Evolutionary conservation across 441 rosid species (phyloP), one percentile per base, ranked within the genome.

Genomic region (Macaranga tanarius): DNA sequence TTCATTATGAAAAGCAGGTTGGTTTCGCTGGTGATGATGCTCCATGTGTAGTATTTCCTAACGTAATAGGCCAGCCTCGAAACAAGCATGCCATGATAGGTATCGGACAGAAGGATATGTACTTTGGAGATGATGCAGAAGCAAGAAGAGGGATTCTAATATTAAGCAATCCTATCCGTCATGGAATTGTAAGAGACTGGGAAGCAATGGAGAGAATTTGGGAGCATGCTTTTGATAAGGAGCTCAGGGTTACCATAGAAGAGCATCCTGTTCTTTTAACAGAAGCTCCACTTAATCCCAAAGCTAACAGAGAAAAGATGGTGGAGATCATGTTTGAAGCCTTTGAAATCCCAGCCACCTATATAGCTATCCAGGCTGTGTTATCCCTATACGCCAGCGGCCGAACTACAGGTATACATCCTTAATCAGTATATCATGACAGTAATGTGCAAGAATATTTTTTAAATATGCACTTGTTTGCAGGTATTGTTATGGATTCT

Each of bases 311-410:
- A 52, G 69, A 75, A 22, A 69, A 75, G 58, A 75, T 62, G 73
- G 69, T 58, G 6, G 67, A 78, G 62, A 78, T 70, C 62, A 75
- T 75, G 74, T 67, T 75, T 28, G 73, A 79, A 73, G 66, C 60
- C 3, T 79, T 79, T 16, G 61, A 79, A 34, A 17, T 60, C 34
- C 79, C 79, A 0, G 70, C 77, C 13, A 73, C 55, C 2, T 76
- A 76, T 40, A n/a, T 79, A 7, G 74, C 82, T 20, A 62, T 73
- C 45, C 83, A 80, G 31, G 72, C 70, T 19, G 83, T 77, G 7
- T 71, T 77, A 7, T 71, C 81, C 26, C 74, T 77, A n/a, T 68
- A 77, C 16, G 75, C 81, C 65, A 72, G 75, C 10, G 70, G 77
- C 54, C 70, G 75, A 26, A 77, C 79, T 26, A 75, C 75, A 34